Evolutionary conservation across 441 rosid species (phyloP).

Genomic region (Aleurites moluccanus): DNA sequence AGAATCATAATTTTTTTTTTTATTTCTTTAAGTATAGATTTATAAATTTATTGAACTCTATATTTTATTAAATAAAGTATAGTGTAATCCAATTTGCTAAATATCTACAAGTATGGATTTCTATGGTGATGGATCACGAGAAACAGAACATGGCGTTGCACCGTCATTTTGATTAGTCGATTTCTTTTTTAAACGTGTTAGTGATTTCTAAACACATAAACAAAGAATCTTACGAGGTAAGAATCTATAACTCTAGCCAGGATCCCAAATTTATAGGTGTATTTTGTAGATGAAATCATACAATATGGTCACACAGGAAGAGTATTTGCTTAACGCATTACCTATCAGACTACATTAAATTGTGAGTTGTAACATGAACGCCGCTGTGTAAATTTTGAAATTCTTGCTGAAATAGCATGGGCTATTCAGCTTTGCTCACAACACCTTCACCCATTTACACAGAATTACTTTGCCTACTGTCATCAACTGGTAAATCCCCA

Average conservation of each 20-base stretch:
- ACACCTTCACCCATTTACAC: constrained; percentile 14
- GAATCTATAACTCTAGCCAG: background rate
- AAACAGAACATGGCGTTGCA: too few species aligned
- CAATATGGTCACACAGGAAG: background rate
- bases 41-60: too few species aligned
- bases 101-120: too few species aligned
- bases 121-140: too few species aligned
- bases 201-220: too few species aligned
- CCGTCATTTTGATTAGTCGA: too few species aligned
- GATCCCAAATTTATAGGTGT: background rate
- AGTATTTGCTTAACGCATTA: background rate
- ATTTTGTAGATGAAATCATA: background rate
- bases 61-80: too few species aligned
- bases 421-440: background rate
- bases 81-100: too few species aligned
- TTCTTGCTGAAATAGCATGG: background rate
- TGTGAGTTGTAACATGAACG: background rate
- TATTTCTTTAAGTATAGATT: background rate
- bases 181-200: too few species aligned
- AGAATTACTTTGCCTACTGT: constrained; percentile 13
- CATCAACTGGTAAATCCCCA: constrained; percentile 25
- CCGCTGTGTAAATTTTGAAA: background rate
- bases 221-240: background rate
- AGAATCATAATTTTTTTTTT: too few species aligned
- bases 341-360: background rate